Evolutionary conservation across 129 eudicot genomes (phyloP), one percentile per base, ranked within the genome.

Genomic region (Logfia minima): DNA sequence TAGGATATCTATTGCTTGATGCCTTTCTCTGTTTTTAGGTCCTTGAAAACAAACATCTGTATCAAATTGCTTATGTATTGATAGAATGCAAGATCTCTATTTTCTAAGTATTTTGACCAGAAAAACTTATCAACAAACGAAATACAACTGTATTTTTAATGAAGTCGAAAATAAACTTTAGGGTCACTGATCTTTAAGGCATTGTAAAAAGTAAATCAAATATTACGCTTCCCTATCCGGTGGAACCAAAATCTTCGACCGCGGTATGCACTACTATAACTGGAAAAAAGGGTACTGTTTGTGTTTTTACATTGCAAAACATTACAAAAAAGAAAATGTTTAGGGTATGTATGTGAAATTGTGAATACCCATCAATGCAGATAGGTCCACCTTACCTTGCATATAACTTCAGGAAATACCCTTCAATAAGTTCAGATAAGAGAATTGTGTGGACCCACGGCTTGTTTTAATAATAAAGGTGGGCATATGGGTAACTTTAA

Each of bases 21-120:
- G 99, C 99, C 82, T 94, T 94, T 85, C 96, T 94, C 99, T 94
- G 99, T 86, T 83, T 87, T 87, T 78, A 94, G 56, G 83, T 88
- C 96, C 99, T 91, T 86, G 79, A 84, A 87, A 91, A 84, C 79
- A 94, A 77, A 89, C 77, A 77, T 91, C 92, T 89, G 96, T 91
- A 94, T 94, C 99, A 94, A 87, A 89, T 89, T 82, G 92, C 90
- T 83, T 82, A 85, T 83, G 75, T 84, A 86, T 79, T 71, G 89
- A 82, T 79, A 80, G 3, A 81, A 80, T 39, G 32, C 68, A 82
- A 68, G 34, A 55, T 24, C 34, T 62, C 35, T 34, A 6, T 59
- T 78, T 55, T 32, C 3, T 22, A 52, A 23, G 75, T 29, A 68
- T 31, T 58, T 26, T 80, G 48, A 19, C 82, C 69, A 41, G 43